Evolutionary conservation across 495 filamentous ascomycete species (phyloP).

Genomic region (Cercophora newfieldiana): DNA sequence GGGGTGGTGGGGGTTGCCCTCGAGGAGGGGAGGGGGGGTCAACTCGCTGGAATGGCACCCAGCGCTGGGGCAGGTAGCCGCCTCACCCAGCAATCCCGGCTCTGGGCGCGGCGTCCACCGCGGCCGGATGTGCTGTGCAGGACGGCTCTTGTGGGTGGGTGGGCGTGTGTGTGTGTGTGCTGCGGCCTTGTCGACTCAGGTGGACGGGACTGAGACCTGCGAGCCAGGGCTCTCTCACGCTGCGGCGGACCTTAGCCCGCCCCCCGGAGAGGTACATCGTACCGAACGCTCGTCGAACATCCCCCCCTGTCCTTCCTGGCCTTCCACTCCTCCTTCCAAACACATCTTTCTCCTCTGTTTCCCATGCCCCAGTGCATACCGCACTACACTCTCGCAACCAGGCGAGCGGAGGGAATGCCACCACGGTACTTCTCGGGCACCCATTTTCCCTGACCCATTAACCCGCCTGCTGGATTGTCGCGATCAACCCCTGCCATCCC

Average conservation of each 20-base stretch:
- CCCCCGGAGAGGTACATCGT: background rate
- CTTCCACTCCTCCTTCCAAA: constrained; percentile 34
- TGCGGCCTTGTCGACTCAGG: background rate
- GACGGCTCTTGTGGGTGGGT: background rate
- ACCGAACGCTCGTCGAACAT: background rate
- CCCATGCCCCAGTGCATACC: constrained; percentile 21
- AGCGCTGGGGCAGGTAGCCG: background rate
- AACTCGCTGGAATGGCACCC: constrained; percentile 3
- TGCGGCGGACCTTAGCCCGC: constrained; percentile 15
- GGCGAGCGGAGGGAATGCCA: constrained; percentile 2
- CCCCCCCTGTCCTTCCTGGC: constrained; percentile 19
- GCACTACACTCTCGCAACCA: constrained; percentile 6
- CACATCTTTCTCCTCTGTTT: constrained; percentile 21
- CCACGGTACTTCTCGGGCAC: constrained; percentile 23
- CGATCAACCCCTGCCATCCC: constrained; percentile 33
- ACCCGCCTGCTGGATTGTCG: constrained; percentile 34
- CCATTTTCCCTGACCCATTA: constrained; percentile 31
- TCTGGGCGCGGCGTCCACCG: background rate
- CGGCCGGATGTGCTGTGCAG: background rate
- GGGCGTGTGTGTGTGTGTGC: background rate
- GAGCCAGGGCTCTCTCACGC: background rate
- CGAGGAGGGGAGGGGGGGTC: constrained; percentile 17
- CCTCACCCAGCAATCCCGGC: constrained; percentile 2
- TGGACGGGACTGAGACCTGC: constrained; percentile 2
- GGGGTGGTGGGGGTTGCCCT: constrained; percentile 13